Base-by-base conservation (phyloP, 2,329 filamentous ascomycete genomes). In the Dryadomyces quercus-mongolicae region DNA sequence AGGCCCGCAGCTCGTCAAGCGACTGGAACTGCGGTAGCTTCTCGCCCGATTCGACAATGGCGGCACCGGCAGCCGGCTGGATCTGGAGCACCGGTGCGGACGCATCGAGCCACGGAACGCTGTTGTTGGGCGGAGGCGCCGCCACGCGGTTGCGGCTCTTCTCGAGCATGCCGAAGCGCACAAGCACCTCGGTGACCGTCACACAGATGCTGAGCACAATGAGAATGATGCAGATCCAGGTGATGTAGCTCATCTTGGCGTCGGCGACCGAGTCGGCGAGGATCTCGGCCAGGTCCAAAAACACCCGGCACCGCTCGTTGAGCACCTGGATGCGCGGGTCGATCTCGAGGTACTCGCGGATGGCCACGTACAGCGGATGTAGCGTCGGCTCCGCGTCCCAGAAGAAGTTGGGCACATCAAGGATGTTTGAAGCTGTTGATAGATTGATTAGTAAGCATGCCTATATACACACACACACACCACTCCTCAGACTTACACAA, bases 381-480 rank as follows among this genome's bases (percentile, higher is more conserved):
- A 98, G 77, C 0, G 89, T 96, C 18, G 93, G 93, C 66, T 98
- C 93, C 12, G 88, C 88, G 67, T 97, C 91, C 93, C 93, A 98
- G 77, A 97, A 95, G 77, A 96, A 96, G 67, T 92, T 94, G 57
- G 92, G 92, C 1, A 94, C 89, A 68, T 96, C 91, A 55, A 96
- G 85, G 67, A 96, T 92, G 66, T 97, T 97, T 20, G 88, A 95
- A 56, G 90, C 89, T 94, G 50, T 2, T 1, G 40, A 25, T 44
- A 2, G 18, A 8, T 40, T 15, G 36, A 16, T 40, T 40, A 40
- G 44, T 16, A n/a, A 46, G 44, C 9, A 22, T 21, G 9, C 22
- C n/a, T 52, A 3, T n/a, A 21, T 15, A 44, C 49, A 22, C 15
- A 42, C 20, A n/a, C 25, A 36, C 21, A 31, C 22, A 18, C 22